Evolutionary conservation across 805 yeast genomes (phyloP).

Genomic region (Candida namnaoensis): DNA sequence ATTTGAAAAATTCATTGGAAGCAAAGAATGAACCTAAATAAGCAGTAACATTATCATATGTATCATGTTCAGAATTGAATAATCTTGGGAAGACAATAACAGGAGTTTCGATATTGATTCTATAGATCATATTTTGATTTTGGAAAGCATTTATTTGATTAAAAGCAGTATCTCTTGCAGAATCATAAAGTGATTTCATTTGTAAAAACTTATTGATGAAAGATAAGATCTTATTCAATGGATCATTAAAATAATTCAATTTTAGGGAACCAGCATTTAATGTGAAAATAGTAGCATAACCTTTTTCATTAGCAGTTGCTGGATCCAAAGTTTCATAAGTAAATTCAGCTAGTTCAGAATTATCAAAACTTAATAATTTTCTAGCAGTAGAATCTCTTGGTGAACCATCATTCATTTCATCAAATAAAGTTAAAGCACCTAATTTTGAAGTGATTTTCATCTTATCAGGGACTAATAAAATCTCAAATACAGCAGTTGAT

Average conservation of each 20-base stretch:
- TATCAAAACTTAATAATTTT: conserved; percentile 71
- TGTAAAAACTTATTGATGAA: conserved; percentile 68
- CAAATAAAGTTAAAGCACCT: conserved; percentile 73
- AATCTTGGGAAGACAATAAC: conserved; percentile 69
- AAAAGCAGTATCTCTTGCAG: conserved; percentile 82
- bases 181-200: conserved; percentile 86
- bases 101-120: conserved; percentile 72
- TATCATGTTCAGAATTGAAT: conserved; percentile 28
- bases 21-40: conserved; percentile 80
- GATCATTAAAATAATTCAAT: conserved; percentile 73
- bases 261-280: conserved; percentile 70
- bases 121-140: conserved; percentile 56
- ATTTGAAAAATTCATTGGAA: conserved; percentile 43
- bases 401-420: conserved; percentile 62
- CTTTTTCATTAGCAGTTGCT: conserved; percentile 32
- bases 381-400: conserved; percentile 51
- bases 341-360: conserved; percentile 72
- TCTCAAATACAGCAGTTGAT: conserved; percentile 61
- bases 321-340: conserved; percentile 75
- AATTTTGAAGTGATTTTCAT: conserved; percentile 63
- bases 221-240: conserved; percentile 57
- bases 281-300: conserved; percentile 46
- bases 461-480: conserved; percentile 65
- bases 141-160: conserved; percentile 65
- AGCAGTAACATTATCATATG: conserved; percentile 56